These are phyloP conservation scores for Geotrichum australiense DNA, from an alignment of 1,139 yeast species.

Conservation along the genomic window DNA sequence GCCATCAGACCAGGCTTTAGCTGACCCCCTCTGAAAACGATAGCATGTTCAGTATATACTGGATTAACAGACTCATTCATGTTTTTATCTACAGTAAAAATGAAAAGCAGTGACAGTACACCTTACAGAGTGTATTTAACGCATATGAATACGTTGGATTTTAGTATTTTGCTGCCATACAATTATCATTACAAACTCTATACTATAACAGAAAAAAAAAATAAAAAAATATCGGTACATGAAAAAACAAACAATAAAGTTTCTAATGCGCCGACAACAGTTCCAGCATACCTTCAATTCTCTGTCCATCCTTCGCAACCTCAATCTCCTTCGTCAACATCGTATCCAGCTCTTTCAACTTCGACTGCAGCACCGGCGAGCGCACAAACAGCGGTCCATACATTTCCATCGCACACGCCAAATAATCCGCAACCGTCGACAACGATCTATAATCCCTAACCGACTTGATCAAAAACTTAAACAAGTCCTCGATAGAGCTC, in stretches of 20 bases:
- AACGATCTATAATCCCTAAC: conserved; percentile 77
- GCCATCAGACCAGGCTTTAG: no score
- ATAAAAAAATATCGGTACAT: conserved; percentile 1
- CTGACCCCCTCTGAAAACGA: no score
- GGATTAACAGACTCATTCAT: no score
- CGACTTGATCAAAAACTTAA: conserved; percentile 71
- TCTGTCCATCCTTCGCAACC: conserved; percentile 81
- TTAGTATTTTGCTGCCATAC: not conserved
- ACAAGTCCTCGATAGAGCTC: conserved; percentile 70
- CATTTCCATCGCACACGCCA: conserved; percentile 73
- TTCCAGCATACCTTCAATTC: conserved; percentile 90
- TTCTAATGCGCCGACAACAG: conserved; percentile 52
- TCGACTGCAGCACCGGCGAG: conserved; percentile 74
- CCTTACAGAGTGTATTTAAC: no score
- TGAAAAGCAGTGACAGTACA: no score
- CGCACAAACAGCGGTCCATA: conserved; percentile 66
- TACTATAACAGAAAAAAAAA: not conserved
- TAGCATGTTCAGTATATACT: no score
- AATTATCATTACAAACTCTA: not conserved
- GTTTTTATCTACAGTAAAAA: no score
- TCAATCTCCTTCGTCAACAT: conserved; percentile 62
- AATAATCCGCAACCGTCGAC: conserved; percentile 70
- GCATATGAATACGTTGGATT: no score
- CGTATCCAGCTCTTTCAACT: conserved; percentile 48
- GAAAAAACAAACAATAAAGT: conserved; percentile 4